A percentile compares a stretch with the other conserved stretches of the same genome.
These are phyloP conservation scores for Yamadazyma siamensis DNA, from an alignment of 1,139 yeast genomes.

Conservation along the genomic window DNA sequence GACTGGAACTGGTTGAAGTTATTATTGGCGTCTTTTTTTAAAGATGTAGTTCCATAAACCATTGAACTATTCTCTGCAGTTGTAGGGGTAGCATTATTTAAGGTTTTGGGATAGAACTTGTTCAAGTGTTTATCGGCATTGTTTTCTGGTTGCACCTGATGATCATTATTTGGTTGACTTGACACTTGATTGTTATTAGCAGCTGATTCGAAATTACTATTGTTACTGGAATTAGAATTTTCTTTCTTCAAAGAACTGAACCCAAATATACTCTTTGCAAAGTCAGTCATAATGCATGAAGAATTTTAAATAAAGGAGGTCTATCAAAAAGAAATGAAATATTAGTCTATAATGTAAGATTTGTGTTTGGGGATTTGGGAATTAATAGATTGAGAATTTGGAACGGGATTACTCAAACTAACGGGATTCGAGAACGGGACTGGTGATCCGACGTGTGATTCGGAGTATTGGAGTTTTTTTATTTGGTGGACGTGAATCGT, in stretches of 20 bases:
- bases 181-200: background rate
- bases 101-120: constrained; percentile 23
- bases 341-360: no score
- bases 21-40: constrained; percentile 14
- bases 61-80: constrained; percentile 63
- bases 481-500: no score
- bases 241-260: constrained; percentile 46
- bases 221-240: constrained; percentile 9
- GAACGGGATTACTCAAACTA: no score
- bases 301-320: constrained; percentile 1
- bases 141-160: constrained; percentile 1
- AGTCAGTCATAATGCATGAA: constrained; percentile 49
- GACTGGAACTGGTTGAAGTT: constrained; percentile 8
- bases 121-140: no score
- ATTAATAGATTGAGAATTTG: no score
- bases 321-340: no score
- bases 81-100: constrained; percentile 45
- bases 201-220: constrained; percentile 9
- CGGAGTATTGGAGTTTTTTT: no score
- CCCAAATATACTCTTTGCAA: constrained; percentile 60
- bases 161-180: constrained; percentile 3
- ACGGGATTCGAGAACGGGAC: no score
- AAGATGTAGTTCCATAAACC: constrained; percentile 59
- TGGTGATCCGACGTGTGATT: no score
- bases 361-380: no score